phyloP scores from a whole-genome alignment of 305 asterid species.

The Galium porrigens region DNA sequence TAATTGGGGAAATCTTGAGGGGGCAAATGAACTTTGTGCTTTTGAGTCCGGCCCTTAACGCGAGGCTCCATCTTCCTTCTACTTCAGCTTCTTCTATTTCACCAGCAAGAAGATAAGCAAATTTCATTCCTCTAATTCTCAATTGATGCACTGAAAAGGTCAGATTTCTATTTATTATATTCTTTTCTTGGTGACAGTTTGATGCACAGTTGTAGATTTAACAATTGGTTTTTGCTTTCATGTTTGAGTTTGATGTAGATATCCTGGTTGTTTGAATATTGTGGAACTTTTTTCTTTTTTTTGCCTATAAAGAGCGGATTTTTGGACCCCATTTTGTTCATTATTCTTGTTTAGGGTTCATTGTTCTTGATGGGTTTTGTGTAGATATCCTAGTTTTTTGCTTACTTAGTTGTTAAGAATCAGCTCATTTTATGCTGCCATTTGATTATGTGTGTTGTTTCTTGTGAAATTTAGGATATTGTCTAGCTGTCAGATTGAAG shows the following conservation, averaged over 20 bases:
- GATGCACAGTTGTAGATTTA: not conserved
- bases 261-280: not conserved
- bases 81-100: not conserved
- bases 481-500: not conserved
- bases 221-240: not conserved
- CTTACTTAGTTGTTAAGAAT: no score
- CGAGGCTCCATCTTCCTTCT: not conserved
- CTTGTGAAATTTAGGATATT: not conserved
- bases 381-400: not conserved
- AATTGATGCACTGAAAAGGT: not conserved
- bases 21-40: not conserved
- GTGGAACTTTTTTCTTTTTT: not conserved
- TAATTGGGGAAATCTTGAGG: not conserved
- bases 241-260: not conserved
- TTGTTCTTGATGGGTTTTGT: not conserved
- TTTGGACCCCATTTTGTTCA: not conserved
- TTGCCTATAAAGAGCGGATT: not conserved
- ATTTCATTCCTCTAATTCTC: not conserved
- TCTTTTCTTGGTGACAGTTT: not conserved
- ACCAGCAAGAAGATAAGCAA: slow-evolving; percentile 3
- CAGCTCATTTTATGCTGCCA: not conserved
- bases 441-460: not conserved
- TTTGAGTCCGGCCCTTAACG: not conserved
- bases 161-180: not conserved
- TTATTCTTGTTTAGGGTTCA: not conserved